Evolutionary conservation across 306 rosid genomes (phyloP).

Genomic region (Chamaecrista fasciculata): DNA sequence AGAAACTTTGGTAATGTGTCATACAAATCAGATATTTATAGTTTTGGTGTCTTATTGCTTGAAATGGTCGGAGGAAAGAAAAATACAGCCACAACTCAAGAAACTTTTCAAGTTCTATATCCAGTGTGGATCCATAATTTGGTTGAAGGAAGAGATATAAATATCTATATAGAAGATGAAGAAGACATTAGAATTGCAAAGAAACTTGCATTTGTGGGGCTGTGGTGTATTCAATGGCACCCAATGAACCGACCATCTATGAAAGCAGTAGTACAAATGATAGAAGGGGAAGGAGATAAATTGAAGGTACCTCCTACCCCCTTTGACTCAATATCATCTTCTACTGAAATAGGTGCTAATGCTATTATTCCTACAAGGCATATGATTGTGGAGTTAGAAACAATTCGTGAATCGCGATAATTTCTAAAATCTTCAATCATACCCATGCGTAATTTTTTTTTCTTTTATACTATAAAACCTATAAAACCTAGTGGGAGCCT

Average conservation of each 20-base stretch:
- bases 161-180: background rate
- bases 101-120: conserved; percentile 12
- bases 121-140: conserved; percentile 29
- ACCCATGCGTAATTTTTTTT: too few species aligned
- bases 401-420: background rate
- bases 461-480: too few species aligned
- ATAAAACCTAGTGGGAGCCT: too few species aligned
- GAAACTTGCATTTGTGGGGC: conserved; percentile 29
- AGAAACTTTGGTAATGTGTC: conserved; percentile 18
- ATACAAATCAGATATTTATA: conserved; percentile 26
- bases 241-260: conserved; percentile 29
- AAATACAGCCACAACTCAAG: background rate
- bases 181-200: background rate
- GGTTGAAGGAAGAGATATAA: background rate
- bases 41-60: conserved; percentile 30
- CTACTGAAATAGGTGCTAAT: background rate
- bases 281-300: conserved; percentile 11
- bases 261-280: conserved; percentile 17
- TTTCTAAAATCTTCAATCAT: too few species aligned
- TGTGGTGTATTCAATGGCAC: conserved; percentile 35
- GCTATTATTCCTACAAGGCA: background rate
- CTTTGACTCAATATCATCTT: background rate
- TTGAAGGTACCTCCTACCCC: conserved; percentile 5
- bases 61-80: conserved; percentile 32
- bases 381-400: background rate